Base-by-base conservation (phyloP, 1,284 basidiomycete genomes). In the Sphaerobolus stellatus region DNA sequence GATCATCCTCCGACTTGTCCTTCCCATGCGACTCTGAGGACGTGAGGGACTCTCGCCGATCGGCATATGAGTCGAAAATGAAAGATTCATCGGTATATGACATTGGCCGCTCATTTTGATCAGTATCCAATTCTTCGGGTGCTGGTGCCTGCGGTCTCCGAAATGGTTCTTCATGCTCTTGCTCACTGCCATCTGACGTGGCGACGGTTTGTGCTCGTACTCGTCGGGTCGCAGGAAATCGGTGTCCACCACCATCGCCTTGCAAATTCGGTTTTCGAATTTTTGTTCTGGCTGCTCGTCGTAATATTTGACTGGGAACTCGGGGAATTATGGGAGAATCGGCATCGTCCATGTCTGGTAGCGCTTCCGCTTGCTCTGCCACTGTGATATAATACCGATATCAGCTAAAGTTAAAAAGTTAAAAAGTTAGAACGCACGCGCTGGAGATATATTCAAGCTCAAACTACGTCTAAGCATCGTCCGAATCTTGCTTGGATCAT, bases 281-380 rank as follows among this genome's bases (percentile, higher is more conserved):
- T 76, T 94, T 95, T 3, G 96, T 99, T 20, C 95, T 85, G 7
- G 93, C 94, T 11, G 93, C 85, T 44, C 96, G 87, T 28, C 94
- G 90, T 13, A 99, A 78, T 63, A 95, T 94, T 68, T 89, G 88
- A 13, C 91, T 91, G 1, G 92, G 92, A 11, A 33, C 58, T 30
- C 91, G 92, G 5, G 94, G 84, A 56, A 97, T 89, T 63, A 97
- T 90, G 25, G 94, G 95, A 24, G 83, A 80, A 70, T 98, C 94
- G 2, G 86, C 88, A 63, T 92, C 91, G 61, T 92, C 88, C 50
- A 84, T 75, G 61, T 86, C 83, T 13, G 80, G 75, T 60, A 84
- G 40, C 55, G 22, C 44, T 27, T 22, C 16, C 16, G 34, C 9
- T 33, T 18, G 22, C 18, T 20, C 20, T 18, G 41, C 16, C 41